Evolutionary conservation across 192 early-diverging fungal species (phyloP).

Genomic region (Linnemannia schmuckeri): DNA sequence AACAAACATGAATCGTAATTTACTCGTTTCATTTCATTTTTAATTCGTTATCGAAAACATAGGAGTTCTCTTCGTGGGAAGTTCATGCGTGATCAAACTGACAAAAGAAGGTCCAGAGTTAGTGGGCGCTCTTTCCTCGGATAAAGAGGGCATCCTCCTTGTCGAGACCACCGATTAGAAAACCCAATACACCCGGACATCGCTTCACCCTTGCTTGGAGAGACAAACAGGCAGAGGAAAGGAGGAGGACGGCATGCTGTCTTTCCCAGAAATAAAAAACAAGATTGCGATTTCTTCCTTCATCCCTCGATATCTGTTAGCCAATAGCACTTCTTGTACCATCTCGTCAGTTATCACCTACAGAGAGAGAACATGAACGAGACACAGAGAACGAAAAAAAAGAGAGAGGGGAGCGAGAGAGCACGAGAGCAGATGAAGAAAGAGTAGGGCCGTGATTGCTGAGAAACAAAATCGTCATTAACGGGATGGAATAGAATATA

Average conservation of each 20-base stretch:
- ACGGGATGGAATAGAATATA: background rate
- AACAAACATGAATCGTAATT: background rate
- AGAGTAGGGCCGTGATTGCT: background rate
- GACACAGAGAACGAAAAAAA: no score
- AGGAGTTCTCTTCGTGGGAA: conserved; percentile 46
- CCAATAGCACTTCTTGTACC: no score
- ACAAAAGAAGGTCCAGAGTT: conserved; percentile 21
- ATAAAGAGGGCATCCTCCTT: conserved; percentile 28
- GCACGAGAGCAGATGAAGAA: background rate
- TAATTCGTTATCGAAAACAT: background rate
- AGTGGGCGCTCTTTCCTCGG: conserved; percentile 18
- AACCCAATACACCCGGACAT: background rate
- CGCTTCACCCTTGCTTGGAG: background rate
- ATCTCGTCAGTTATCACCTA: no score
- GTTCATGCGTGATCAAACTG: conserved; percentile 37
- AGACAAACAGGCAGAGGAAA: background rate
- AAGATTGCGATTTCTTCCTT: background rate
- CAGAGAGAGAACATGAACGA: no score
- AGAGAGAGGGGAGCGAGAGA: no score
- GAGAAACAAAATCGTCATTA: background rate
- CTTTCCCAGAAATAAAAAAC: background rate
- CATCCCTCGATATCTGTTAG: no score
- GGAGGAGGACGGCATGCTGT: background rate
- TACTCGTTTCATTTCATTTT: background rate
- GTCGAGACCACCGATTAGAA: conserved; percentile 17